phyloP scores from a whole-genome alignment of 2,329 filamentous ascomycete species.

The Paecilomyces sp. region DNA sequence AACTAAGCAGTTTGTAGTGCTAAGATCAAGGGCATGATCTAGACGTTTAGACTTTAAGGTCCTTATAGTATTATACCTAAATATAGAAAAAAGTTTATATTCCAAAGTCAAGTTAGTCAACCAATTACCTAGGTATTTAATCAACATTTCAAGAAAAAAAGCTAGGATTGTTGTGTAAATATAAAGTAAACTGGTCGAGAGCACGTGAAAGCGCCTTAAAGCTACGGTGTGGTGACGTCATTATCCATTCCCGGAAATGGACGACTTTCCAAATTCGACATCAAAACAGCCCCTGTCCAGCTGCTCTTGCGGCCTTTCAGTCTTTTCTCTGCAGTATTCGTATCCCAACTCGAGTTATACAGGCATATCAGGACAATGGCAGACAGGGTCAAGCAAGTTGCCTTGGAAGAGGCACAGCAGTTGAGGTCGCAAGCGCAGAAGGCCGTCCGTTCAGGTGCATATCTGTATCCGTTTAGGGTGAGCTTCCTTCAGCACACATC shows the following conservation, averaged over 20 bases:
- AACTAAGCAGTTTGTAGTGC: too few relatives aligned
- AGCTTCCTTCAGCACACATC: slow-evolving; percentile 3
- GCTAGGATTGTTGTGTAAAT: too few relatives aligned
- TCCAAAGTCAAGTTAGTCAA: too few relatives aligned
- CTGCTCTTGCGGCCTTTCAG: neutral
- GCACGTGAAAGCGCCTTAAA: neutral
- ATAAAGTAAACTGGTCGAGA: neutral
- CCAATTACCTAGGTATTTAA: too few relatives aligned
- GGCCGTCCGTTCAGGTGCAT: slow-evolving; percentile 68
- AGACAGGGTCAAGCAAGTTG: slow-evolving; percentile 50
- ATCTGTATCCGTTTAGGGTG: slow-evolving; percentile 76
- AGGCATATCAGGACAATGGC: slow-evolving; percentile 19
- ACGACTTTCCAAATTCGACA: neutral
- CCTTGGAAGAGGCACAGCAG: slow-evolving; percentile 63
- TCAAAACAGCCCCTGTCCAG: neutral
- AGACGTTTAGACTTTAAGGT: too few relatives aligned
- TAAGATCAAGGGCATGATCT: too few relatives aligned
- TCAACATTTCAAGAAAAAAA: too few relatives aligned
- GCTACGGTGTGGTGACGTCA: neutral
- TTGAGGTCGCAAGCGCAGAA: slow-evolving; percentile 58
- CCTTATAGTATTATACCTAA: too few relatives aligned
- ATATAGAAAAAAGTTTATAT: too few relatives aligned
- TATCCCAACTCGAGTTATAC: neutral
- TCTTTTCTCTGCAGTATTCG: neutral
- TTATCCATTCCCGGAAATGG: neutral